These are phyloP conservation scores for Podila epicladia DNA, from an alignment of 192 early-diverging fungal genomes.

Conservation along the genomic window DNA sequence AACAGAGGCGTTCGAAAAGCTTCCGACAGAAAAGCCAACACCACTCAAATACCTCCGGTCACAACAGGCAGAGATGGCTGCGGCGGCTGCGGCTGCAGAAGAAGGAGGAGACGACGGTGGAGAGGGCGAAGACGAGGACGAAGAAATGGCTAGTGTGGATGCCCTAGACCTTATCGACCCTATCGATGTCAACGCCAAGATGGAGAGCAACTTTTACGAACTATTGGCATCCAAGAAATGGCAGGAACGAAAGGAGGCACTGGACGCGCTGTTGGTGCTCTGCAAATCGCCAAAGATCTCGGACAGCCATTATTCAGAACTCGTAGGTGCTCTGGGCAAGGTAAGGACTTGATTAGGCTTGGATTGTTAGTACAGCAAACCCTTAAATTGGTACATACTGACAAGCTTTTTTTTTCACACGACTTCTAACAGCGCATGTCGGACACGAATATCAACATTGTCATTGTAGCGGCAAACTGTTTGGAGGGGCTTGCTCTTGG, in stretches of 20 bases:
- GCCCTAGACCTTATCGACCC: conserved; percentile 88
- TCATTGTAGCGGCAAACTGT: conserved; percentile 81
- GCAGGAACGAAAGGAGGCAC: conserved; percentile 95
- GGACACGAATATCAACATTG: conserved; percentile 92
- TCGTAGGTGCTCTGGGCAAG: conserved; percentile 86
- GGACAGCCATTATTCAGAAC: conserved; percentile 82
- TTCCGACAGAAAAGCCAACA: conserved; percentile 67
- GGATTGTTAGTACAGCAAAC: background rate
- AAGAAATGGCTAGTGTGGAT: conserved; percentile 72
- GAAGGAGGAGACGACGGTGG: conserved; percentile 49
- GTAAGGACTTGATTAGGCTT: conserved; percentile 36
- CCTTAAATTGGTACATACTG: background rate
- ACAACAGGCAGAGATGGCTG: conserved; percentile 72
- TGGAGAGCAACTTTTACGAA: conserved; percentile 84
- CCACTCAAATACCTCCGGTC: conserved; percentile 82
- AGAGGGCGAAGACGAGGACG: conserved; percentile 58
- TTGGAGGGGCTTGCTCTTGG: conserved; percentile 85
- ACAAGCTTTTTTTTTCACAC: background rate
- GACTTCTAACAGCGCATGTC: conserved; percentile 62
- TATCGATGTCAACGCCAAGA: conserved; percentile 89
- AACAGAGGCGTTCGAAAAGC: conserved; percentile 80
- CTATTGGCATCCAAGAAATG: conserved; percentile 89
- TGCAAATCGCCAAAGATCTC: conserved; percentile 79
- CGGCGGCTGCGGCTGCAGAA: conserved; percentile 48
- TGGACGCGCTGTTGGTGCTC: conserved; percentile 78